Conservation (phyloP, 2,329 filamentous ascomycete genomes). For the Venturia effusa region DNA sequence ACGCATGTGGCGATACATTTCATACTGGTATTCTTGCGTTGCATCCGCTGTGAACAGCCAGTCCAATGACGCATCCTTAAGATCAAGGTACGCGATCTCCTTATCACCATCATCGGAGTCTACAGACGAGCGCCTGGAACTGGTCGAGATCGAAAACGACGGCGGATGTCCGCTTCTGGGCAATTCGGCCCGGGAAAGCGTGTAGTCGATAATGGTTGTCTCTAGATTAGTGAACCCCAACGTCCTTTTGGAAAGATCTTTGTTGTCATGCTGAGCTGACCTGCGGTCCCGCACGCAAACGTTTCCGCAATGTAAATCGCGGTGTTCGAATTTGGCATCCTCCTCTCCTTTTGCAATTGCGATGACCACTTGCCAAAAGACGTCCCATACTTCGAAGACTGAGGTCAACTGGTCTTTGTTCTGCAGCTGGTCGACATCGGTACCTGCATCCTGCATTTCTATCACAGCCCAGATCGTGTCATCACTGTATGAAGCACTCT, state of each 20-base stretch:
- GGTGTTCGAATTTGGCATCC: slow-evolving; percentile 49
- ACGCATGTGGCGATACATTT: slow-evolving; percentile 45
- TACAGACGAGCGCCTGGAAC: neutral
- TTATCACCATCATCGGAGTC: slow-evolving; percentile 14
- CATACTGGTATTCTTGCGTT: slow-evolving; percentile 42
- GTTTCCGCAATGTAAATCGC: slow-evolving; percentile 57
- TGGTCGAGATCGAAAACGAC: neutral
- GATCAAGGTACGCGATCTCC: slow-evolving; percentile 27
- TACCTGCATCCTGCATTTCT: slow-evolving; percentile 56
- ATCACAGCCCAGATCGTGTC: slow-evolving; percentile 52
- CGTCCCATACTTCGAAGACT: slow-evolving; percentile 44
- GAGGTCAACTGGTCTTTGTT: slow-evolving; percentile 24
- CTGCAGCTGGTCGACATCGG: slow-evolving; percentile 36
- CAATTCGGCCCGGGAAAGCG: slow-evolving; percentile 50
- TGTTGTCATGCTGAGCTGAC: slow-evolving; percentile 9
- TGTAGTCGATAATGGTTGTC: slow-evolving; percentile 58
- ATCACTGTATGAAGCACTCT: slow-evolving; percentile 41
- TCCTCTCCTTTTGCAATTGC: slow-evolving; percentile 51
- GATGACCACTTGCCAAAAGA: slow-evolving; percentile 57
- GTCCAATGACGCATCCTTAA: slow-evolving; percentile 12
- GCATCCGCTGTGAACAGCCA: slow-evolving; percentile 36
- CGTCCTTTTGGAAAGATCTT: slow-evolving; percentile 19
- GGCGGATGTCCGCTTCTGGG: neutral
- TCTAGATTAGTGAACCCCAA: slow-evolving; percentile 45
- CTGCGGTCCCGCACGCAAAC: slow-evolving; percentile 40